A percentile compares a stretch with the other conserved stretches of the same genome.
Evolutionary conservation across 2,329 filamentous ascomycete genomes (phyloP).

Genomic region (Cladosporium sphaerospermum): DNA sequence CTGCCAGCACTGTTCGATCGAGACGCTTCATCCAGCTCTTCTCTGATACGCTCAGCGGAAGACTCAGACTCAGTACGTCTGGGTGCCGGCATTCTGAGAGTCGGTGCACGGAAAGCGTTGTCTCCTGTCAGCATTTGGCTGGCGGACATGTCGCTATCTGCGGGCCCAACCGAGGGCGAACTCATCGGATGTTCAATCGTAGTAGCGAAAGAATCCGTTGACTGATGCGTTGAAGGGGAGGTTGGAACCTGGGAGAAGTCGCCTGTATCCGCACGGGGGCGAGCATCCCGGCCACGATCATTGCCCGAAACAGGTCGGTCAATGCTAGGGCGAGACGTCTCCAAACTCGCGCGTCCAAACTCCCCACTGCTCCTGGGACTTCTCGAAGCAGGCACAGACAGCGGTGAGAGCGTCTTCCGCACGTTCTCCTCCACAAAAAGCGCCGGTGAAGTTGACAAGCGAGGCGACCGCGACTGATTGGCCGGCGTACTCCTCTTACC

Average conservation of each 20-base stretch:
- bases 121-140: slow-evolving; percentile 86
- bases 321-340: slow-evolving; percentile 28
- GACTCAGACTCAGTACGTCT: slow-evolving; percentile 16
- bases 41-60: slow-evolving; percentile 23
- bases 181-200: slow-evolving; percentile 24
- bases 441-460: slow-evolving; percentile 21
- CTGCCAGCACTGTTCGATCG: slow-evolving; percentile 25
- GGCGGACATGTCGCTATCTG: slow-evolving; percentile 53
- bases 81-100: slow-evolving; percentile 40
- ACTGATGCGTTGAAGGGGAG: slow-evolving; percentile 52
- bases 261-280: not conserved
- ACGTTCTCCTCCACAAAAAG: slow-evolving; percentile 33
- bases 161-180: slow-evolving; percentile 15
- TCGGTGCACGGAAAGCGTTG: slow-evolving; percentile 79
- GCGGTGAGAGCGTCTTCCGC: slow-evolving; percentile 39
- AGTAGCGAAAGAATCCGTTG: slow-evolving; percentile 63
- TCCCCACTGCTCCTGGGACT: slow-evolving; percentile 40
- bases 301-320: slow-evolving; percentile 31
- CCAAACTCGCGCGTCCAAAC: slow-evolving; percentile 36
- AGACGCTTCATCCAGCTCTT: slow-evolving; percentile 33
- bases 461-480: slow-evolving; percentile 14
- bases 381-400: slow-evolving; percentile 30
- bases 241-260: slow-evolving; percentile 37
- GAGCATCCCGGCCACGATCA: slow-evolving; percentile 47
- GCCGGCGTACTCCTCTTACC: not conserved